Percentiles rank a stretch among this genome's conserved stretches.
Evolutionary conservation across 2,329 filamentous ascomycete species (phyloP).

Genomic region (Cordyceps tenuipes): DNA sequence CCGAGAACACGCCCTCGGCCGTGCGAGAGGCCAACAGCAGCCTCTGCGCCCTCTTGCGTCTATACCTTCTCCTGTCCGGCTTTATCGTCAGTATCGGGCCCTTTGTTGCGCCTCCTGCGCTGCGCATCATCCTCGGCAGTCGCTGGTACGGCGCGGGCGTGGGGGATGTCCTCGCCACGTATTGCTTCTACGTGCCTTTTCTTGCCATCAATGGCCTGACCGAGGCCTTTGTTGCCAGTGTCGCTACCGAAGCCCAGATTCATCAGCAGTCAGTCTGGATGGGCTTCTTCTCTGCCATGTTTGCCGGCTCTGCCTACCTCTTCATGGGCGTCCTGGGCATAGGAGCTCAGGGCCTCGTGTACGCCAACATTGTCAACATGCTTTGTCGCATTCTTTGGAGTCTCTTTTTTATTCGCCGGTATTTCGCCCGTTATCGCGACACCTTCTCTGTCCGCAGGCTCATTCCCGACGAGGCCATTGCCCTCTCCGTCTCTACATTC

Average conservation of each 20-base stretch:
- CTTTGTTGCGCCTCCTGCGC: constrained; percentile 61
- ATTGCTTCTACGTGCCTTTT: constrained; percentile 90
- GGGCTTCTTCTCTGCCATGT: constrained; percentile 68
- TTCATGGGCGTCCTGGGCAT: constrained; percentile 61
- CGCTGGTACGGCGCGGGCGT: constrained; percentile 70
- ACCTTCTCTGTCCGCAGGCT: constrained; percentile 20
- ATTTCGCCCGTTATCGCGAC: constrained; percentile 43
- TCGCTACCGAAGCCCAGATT: constrained; percentile 68
- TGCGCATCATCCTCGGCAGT: constrained; percentile 67
- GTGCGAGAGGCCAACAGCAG: constrained; percentile 39
- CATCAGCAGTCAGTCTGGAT: constrained; percentile 76
- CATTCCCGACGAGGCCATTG: constrained; percentile 21
- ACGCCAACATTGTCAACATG: constrained; percentile 90
- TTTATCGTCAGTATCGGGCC: constrained; percentile 65
- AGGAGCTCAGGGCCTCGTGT: constrained; percentile 74
- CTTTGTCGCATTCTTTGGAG: constrained; percentile 76
- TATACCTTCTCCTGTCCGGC: constrained; percentile 68
- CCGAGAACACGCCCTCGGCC: constrained; percentile 18
- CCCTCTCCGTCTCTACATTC: constrained; percentile 21
- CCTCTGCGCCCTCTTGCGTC: constrained; percentile 56
- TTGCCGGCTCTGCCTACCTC: constrained; percentile 65
- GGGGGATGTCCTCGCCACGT: constrained; percentile 63
- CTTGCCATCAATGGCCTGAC: constrained; percentile 85
- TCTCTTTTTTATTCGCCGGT: constrained; percentile 57
- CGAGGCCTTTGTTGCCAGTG: constrained; percentile 86